These are phyloP conservation scores for Arctium minus DNA, from an alignment of 129 eudicot species.

Conservation along the genomic window DNA sequence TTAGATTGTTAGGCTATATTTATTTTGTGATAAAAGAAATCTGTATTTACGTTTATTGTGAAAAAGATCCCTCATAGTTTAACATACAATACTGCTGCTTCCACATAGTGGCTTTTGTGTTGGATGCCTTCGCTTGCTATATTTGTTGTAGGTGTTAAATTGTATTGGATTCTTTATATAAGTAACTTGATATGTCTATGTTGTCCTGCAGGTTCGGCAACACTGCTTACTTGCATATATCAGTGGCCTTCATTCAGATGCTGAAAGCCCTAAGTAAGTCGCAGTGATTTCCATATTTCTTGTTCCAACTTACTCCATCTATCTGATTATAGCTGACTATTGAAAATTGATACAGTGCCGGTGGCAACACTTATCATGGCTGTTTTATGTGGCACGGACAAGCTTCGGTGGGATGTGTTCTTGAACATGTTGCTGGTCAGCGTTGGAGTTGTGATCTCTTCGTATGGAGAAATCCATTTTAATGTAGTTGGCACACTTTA, in stretches of 20 bases:
- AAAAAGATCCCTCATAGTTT: neutral
- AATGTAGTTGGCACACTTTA: slow-evolving; percentile 88
- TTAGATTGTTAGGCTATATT: neutral
- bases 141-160: neutral
- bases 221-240: slow-evolving; percentile 97
- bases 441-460: slow-evolving; percentile 88
- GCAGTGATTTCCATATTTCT: neutral
- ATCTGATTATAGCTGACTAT: slow-evolving; percentile 3
- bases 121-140: neutral
- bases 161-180: neutral
- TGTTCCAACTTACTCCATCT: neutral
- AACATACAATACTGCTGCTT: too few species aligned
- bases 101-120: neutral
- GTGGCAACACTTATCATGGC: slow-evolving; percentile 98
- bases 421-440: slow-evolving; percentile 94
- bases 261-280: slow-evolving; percentile 95
- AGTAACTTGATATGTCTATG: neutral
- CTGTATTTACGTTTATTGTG: neutral
- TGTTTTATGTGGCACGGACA: slow-evolving; percentile 93
- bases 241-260: slow-evolving; percentile 99
- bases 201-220: slow-evolving; percentile 77
- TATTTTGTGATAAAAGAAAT: neutral
- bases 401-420: slow-evolving; percentile 87
- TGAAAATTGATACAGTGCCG: slow-evolving; percentile 69
- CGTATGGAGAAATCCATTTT: slow-evolving; percentile 97